phyloP scores from a whole-genome alignment of 2,329 filamentous ascomycete genomes.

The Ophiocordyceps camponoti-floridani region DNA sequence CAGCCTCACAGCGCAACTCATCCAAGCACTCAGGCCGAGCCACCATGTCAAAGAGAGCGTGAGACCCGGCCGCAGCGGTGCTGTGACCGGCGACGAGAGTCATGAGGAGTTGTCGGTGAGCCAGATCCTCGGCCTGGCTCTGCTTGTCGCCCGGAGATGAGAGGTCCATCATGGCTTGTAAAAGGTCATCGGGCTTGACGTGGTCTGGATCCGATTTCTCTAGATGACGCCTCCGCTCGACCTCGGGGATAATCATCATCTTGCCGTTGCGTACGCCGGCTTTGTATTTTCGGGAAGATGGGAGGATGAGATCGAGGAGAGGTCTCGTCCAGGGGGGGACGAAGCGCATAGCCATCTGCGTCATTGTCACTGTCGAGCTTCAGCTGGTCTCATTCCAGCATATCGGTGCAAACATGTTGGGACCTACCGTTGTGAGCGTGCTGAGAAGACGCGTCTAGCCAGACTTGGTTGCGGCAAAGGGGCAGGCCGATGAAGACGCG shows the following conservation, averaged over 20 bases:
- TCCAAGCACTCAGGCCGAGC: slow-evolving; percentile 1
- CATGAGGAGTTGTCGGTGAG: slow-evolving; percentile 1
- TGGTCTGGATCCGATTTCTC: slow-evolving; percentile 1
- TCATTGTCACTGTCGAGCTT: slow-evolving; percentile 2
- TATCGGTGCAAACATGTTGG: no score
- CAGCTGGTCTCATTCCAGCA: neutral
- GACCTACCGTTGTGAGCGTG: slow-evolving; percentile 2
- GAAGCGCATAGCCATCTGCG: slow-evolving; percentile 3
- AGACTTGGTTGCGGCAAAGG: slow-evolving; percentile 2
- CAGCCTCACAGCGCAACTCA: slow-evolving; percentile 1
- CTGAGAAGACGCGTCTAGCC: slow-evolving; percentile 1
- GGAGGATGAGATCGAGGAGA: slow-evolving; percentile 2
- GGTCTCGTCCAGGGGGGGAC: slow-evolving; percentile 1
- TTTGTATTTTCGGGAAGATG: slow-evolving; percentile 1
- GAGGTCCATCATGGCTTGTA: slow-evolving; percentile 3
- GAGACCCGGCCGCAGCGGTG: slow-evolving; percentile 2
- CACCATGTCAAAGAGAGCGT: slow-evolving; percentile 2
- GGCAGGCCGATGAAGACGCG: slow-evolving; percentile 2
- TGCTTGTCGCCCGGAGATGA: neutral
- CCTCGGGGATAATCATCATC: slow-evolving; percentile 1
- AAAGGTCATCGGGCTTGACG: slow-evolving; percentile 1
- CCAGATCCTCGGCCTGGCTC: neutral
- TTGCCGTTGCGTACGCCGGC: slow-evolving; percentile 1
- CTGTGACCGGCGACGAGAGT: slow-evolving; percentile 3
- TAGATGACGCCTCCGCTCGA: slow-evolving; percentile 1